Evolutionary conservation across 106 monocot species (phyloP).

Genomic region (Dactylorhiza incarnata): DNA sequence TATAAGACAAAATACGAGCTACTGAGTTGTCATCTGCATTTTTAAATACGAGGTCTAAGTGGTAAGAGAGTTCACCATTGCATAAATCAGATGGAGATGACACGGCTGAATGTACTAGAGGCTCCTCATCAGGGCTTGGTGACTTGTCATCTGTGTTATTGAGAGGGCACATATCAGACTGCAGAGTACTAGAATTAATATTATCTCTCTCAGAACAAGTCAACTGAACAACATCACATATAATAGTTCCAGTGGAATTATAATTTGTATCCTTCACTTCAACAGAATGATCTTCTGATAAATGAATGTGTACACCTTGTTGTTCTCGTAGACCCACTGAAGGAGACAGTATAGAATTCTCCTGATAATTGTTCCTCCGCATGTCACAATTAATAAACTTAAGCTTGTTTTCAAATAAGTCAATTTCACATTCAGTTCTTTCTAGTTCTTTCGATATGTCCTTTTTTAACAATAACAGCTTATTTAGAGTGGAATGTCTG

Average conservation of each 20-base stretch:
- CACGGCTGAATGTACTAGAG: neutral
- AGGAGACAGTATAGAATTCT: neutral
- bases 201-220: neutral
- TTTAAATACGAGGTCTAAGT: neutral
- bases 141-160: neutral
- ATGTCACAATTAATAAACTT: constrained; percentile 31
- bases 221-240: neutral
- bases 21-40: constrained; percentile 17
- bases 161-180: neutral
- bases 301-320: neutral
- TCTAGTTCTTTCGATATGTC: constrained; percentile 65
- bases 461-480: constrained; percentile 48
- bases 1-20: constrained; percentile 30
- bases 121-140: neutral
- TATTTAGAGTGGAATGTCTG: constrained; percentile 24
- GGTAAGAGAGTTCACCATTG: neutral
- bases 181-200: neutral
- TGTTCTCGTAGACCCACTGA: neutral
- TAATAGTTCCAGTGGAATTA: neutral
- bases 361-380: neutral
- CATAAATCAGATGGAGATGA: neutral
- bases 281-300: neutral
- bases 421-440: constrained; percentile 84
- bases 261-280: constrained; percentile 3
- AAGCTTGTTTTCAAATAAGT: constrained; percentile 65